These are phyloP conservation scores for Cutaneotrichosporon dermatis DNA, from an alignment of 1,284 basidiomycete genomes.

Conservation along the genomic window DNA sequence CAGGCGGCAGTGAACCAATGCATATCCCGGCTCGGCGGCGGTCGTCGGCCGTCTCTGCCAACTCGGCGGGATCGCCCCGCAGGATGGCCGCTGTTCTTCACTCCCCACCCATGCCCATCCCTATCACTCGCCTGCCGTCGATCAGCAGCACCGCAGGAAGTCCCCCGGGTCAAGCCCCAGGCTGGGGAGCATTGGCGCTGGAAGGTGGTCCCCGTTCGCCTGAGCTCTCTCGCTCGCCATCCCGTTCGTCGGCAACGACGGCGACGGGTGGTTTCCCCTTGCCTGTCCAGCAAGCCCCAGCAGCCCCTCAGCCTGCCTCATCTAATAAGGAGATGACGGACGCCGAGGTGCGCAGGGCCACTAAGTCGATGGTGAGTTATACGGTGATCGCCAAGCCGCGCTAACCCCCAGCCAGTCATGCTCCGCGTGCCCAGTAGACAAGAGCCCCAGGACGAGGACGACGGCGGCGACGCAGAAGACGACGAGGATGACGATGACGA, in stretches of 20 bases:
- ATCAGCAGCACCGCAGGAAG: constrained; percentile 8
- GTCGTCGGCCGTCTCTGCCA: constrained; percentile 3
- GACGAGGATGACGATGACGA: constrained; percentile 23
- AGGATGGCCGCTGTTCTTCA: constrained; percentile 26
- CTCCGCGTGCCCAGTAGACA: constrained; percentile 16
- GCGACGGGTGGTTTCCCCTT: no score
- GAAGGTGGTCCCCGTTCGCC: constrained; percentile 36
- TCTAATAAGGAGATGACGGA: constrained; percentile 27
- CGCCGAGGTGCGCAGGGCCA: constrained; percentile 40
- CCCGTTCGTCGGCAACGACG: background rate
- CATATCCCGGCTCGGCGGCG: background rate
- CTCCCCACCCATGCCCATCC: constrained; percentile 45
- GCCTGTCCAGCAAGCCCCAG: background rate
- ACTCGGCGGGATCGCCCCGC: constrained; percentile 5
- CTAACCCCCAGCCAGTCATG: constrained; percentile 41
- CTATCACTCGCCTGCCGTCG: constrained; percentile 46
- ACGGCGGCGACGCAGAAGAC: constrained; percentile 35
- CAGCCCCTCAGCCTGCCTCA: constrained; percentile 6
- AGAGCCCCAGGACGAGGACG: background rate
- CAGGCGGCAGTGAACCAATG: background rate
- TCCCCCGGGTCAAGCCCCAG: constrained; percentile 15
- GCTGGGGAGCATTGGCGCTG: constrained; percentile 35
- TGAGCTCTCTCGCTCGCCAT: constrained; percentile 9
- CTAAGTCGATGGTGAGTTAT: constrained; percentile 43
- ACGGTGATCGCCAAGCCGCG: background rate